Conservation (phyloP, 305 asterid genomes). For the Fraxinus greggii region DNA sequence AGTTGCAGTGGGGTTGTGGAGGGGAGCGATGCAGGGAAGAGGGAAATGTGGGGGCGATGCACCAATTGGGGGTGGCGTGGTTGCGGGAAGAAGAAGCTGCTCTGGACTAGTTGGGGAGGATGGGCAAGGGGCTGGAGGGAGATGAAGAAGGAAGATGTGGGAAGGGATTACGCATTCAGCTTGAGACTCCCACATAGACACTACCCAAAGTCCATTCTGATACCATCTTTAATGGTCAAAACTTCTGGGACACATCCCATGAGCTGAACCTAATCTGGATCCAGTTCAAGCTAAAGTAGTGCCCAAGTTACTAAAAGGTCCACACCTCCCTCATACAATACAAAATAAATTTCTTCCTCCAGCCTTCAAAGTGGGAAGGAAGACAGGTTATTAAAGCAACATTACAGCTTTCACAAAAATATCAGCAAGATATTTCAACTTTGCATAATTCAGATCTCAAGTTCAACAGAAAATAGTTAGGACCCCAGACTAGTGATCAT, state of each 20-base stretch:
- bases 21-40: not conserved
- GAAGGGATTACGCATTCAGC: not conserved
- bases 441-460: not conserved
- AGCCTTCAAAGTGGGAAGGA: not conserved
- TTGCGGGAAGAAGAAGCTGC: not conserved
- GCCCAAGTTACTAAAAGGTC: not conserved
- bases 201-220: not conserved
- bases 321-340: not conserved
- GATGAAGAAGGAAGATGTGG: not conserved
- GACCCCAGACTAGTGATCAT: not conserved
- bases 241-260: not conserved
- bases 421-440: not conserved
- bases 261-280: not conserved
- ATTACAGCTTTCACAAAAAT: not conserved
- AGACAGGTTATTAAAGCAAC: not conserved
- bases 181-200: not conserved
- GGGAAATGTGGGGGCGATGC: not conserved
- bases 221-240: not conserved
- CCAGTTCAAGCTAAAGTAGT: not conserved
- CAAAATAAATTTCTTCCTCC: slow-evolving; percentile 1
- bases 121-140: not conserved
- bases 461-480: not conserved
- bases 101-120: not conserved
- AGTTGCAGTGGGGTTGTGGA: not conserved
- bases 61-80: not conserved